These are phyloP conservation scores for Neopestalotiopsis sp. DNA, from an alignment of 2,329 filamentous ascomycete species.

Conservation along the genomic window DNA sequence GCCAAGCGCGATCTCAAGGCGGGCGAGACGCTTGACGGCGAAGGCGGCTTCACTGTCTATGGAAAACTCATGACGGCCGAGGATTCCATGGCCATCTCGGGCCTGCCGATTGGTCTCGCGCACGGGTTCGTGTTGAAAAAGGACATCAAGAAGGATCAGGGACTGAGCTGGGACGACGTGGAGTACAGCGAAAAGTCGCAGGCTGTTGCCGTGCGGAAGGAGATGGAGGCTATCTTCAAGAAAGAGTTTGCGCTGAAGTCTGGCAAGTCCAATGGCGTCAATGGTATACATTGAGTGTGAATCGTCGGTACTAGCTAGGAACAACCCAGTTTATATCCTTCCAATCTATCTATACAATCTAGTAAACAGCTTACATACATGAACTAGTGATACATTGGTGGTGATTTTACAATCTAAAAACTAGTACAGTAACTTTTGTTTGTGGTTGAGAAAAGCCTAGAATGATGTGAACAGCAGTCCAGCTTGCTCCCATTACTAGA, in stretches of 20 bases:
- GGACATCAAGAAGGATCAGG: constrained; percentile 45
- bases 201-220: constrained; percentile 44
- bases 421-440: neutral
- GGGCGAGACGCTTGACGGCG: constrained; percentile 49
- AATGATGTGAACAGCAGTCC: too few species aligned
- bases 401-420: neutral
- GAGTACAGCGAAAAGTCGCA: constrained; percentile 44
- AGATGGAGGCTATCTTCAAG: constrained; percentile 47
- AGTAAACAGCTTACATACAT: neutral
- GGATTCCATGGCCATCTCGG: constrained; percentile 44
- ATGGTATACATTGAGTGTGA: constrained; percentile 1
- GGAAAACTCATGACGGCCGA: constrained; percentile 47
- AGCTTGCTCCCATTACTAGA: too few species aligned
- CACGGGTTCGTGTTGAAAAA: constrained; percentile 46
- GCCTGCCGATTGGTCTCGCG: constrained; percentile 48
- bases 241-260: constrained; percentile 26
- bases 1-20: constrained; percentile 49
- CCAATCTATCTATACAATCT: neutral
- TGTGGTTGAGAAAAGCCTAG: too few species aligned
- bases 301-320: too few species aligned
- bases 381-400: neutral
- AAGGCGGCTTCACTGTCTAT: constrained; percentile 51
- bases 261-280: constrained; percentile 23
- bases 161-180: constrained; percentile 49
- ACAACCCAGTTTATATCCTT: neutral